These are phyloP conservation scores for Starmera amethionina DNA, from an alignment of 805 yeast genomes.

Conservation along the genomic window DNA sequence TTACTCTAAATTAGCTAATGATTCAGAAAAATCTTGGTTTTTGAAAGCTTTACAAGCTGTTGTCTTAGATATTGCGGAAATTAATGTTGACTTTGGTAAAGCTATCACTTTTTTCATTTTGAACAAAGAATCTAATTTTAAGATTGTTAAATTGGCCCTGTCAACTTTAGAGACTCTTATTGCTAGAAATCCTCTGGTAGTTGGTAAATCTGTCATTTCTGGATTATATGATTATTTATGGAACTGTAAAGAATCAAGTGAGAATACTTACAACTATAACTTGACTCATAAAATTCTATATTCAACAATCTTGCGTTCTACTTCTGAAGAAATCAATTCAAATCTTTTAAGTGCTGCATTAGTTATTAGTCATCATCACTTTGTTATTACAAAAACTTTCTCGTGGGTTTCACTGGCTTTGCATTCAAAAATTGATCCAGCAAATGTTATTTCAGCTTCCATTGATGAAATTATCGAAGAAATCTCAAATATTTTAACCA, in stretches of 20 bases:
- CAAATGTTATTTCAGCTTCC: slow-evolving; percentile 33
- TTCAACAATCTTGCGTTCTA: slow-evolving; percentile 20
- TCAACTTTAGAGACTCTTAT: slow-evolving; percentile 20
- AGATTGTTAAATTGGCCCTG: slow-evolving; percentile 6
- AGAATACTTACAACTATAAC: slow-evolving; percentile 16
- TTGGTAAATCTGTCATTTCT: slow-evolving; percentile 34
- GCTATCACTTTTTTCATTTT: slow-evolving; percentile 39
- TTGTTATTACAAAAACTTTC: slow-evolving; percentile 26
- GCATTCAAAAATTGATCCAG: slow-evolving; percentile 55
- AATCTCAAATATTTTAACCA: slow-evolving; percentile 12
- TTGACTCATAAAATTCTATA: slow-evolving; percentile 27
- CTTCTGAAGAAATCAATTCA: slow-evolving; percentile 17
- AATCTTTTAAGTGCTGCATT: slow-evolving; percentile 29
- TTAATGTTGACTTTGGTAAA: slow-evolving; percentile 21
- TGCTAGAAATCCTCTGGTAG: slow-evolving; percentile 23
- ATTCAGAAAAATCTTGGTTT: slow-evolving; percentile 44
- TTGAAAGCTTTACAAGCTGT: slow-evolving; percentile 32
- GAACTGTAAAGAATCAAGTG: slow-evolving; percentile 5
- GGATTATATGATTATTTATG: slow-evolving; percentile 28
- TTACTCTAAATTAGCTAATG: slow-evolving; percentile 35
- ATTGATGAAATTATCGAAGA: slow-evolving; percentile 13
- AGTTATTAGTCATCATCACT: slow-evolving; percentile 33
- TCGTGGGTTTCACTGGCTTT: slow-evolving; percentile 78
- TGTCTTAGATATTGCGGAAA: slow-evolving; percentile 12
- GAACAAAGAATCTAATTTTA: slow-evolving; percentile 22